Conservation (phyloP, 129 eudicot species). For the Kitagawia praeruptora region DNA sequence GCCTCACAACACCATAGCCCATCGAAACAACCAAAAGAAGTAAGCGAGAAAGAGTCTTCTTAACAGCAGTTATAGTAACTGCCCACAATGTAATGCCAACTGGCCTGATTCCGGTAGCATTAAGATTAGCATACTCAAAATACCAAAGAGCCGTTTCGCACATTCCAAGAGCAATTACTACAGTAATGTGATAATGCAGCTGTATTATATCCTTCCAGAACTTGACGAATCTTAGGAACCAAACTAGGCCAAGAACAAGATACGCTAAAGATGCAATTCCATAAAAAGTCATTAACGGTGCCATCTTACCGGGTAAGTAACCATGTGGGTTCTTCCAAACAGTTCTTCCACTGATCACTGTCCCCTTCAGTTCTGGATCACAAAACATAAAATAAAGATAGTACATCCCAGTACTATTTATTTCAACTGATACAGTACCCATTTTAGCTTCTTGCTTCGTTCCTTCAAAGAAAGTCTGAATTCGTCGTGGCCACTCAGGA, state of each 20-base stretch:
- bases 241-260: slow-evolving; percentile 49
- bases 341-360: slow-evolving; percentile 45
- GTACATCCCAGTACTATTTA: slow-evolving; percentile 61
- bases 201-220: slow-evolving; percentile 68
- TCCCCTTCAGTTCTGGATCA: slow-evolving; percentile 59
- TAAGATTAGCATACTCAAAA: slow-evolving; percentile 65
- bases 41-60: slow-evolving; percentile 60
- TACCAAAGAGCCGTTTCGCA: slow-evolving; percentile 72
- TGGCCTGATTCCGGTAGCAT: slow-evolving; percentile 54
- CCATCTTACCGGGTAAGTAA: slow-evolving; percentile 65
- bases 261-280: slow-evolving; percentile 63
- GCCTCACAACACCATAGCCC: slow-evolving; percentile 79
- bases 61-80: slow-evolving; percentile 50
- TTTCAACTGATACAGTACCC: slow-evolving; percentile 38
- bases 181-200: slow-evolving; percentile 61
- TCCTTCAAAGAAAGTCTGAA: slow-evolving; percentile 59
- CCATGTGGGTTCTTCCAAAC: slow-evolving; percentile 76
- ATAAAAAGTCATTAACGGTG: slow-evolving; percentile 55
- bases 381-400: slow-evolving; percentile 66
- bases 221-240: slow-evolving; percentile 57
- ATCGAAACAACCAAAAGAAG: slow-evolving; percentile 64
- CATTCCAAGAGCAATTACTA: slow-evolving; percentile 78
- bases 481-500: slow-evolving; percentile 56
- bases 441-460: slow-evolving; percentile 35
- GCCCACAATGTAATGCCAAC: slow-evolving; percentile 69